A percentile compares a stretch with the other conserved stretches of the same genome.
Evolutionary conservation across 768 basidiomycete species (phyloP).

Genomic region (Coprinopsis marcescibilis): DNA sequence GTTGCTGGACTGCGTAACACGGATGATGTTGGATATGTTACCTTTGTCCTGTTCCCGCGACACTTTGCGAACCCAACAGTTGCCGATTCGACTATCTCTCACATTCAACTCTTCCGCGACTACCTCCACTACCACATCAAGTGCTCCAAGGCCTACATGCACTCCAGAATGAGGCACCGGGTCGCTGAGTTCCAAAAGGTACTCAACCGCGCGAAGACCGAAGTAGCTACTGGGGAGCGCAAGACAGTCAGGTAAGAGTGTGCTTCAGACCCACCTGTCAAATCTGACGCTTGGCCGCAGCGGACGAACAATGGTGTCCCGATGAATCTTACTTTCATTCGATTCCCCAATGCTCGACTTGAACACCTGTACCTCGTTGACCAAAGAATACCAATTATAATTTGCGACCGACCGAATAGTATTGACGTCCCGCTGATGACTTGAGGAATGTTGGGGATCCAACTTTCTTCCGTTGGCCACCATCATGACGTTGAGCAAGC

Average conservation of each 20-base stretch:
- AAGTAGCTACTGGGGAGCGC: slow-evolving; percentile 71
- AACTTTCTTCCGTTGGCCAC: no score
- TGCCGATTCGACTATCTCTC: slow-evolving; percentile 80
- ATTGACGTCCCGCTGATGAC: no score
- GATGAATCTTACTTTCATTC: no score
- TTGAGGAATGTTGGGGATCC: no score
- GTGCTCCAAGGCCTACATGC: slow-evolving; percentile 98
- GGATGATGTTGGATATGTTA: slow-evolving; percentile 94
- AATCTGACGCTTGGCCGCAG: slow-evolving; percentile 24
- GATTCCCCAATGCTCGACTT: no score
- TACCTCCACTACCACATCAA: slow-evolving; percentile 99
- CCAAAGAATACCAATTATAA: no score
- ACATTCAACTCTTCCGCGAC: slow-evolving; percentile 94
- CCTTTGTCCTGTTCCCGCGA: slow-evolving; percentile 95
- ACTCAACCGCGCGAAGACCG: slow-evolving; percentile 92
- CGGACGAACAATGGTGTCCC: slow-evolving; percentile 52
- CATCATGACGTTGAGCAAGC: no score
- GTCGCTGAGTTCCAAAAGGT: slow-evolving; percentile 96
- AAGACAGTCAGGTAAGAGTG: slow-evolving; percentile 82
- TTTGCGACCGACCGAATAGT: no score
- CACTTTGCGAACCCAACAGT: slow-evolving; percentile 75
- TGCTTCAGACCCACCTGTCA: slow-evolving; percentile 11
- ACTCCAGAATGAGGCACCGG: slow-evolving; percentile 90
- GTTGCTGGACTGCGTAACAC: slow-evolving; percentile 72
- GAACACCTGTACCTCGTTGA: no score